Conservation (phyloP, 2,329 filamentous ascomycete species). For the Sarocladium strictum region DNA sequence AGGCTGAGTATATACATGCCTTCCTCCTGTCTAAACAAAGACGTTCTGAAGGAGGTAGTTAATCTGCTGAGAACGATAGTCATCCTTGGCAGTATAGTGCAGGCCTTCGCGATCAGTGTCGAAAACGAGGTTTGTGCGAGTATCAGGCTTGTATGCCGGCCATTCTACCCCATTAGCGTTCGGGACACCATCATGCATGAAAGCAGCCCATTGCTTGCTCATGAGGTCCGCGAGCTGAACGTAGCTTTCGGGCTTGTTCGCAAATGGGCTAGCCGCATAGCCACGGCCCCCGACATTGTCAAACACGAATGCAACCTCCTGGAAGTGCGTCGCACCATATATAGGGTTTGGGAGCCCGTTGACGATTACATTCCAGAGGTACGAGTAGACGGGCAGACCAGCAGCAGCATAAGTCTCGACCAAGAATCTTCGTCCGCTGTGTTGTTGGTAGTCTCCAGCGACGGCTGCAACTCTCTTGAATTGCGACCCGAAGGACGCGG, state of each 20-base stretch:
- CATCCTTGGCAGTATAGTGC: constrained; percentile 36
- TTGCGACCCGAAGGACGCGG: constrained; percentile 32
- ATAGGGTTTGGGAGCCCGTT: constrained; percentile 42
- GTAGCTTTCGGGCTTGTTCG: constrained; percentile 26
- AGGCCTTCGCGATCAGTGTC: constrained; percentile 37
- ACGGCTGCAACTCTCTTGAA: constrained; percentile 51
- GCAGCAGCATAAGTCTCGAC: constrained; percentile 44
- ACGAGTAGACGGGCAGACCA: constrained; percentile 46
- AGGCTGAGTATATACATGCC: too few relatives aligned
- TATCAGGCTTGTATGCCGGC: constrained; percentile 34
- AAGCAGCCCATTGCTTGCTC: constrained; percentile 41
- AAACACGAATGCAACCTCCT: constrained; percentile 34
- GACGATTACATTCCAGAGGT: constrained; percentile 46
- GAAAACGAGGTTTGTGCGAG: constrained; percentile 42
- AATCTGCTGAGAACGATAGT: constrained; percentile 36
- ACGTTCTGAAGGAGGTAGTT: constrained; percentile 25
- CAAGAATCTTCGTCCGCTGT: constrained; percentile 45
- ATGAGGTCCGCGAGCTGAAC: constrained; percentile 35
- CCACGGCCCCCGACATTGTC: constrained; percentile 42
- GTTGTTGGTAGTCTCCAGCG: constrained; percentile 46
- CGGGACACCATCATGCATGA: constrained; percentile 31
- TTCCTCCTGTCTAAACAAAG: constrained; percentile 13
- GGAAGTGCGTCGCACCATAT: constrained; percentile 17
- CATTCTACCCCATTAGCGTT: constrained; percentile 29
- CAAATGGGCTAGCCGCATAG: constrained; percentile 29